Conservation (phyloP, 192 early-diverging fungal genomes). For the Dimargaris xerosporica region DNA sequence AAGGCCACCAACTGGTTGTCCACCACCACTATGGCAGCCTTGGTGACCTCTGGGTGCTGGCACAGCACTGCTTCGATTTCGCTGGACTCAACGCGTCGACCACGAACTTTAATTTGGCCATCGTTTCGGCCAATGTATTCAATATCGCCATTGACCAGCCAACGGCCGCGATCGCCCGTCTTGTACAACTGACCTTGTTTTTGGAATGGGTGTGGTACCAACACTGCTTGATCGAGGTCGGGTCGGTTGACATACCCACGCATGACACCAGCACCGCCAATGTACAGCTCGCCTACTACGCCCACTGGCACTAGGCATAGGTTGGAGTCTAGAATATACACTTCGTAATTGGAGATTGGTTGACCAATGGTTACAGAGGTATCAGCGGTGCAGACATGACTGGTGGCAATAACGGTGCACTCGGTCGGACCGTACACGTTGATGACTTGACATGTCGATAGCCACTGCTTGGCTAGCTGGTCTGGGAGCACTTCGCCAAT, state of each 20-base stretch:
- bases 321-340: slow-evolving; percentile 11
- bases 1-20: slow-evolving; percentile 17
- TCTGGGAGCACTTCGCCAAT: slow-evolving; percentile 1
- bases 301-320: slow-evolving; percentile 17
- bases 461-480: neutral
- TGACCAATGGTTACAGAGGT: neutral
- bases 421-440: slow-evolving; percentile 7
- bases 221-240: neutral
- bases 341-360: neutral
- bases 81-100: neutral
- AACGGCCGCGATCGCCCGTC: slow-evolving; percentile 4
- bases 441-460: neutral
- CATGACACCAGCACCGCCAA: slow-evolving; percentile 11
- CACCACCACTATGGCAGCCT: slow-evolving; percentile 15
- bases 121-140: neutral
- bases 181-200: neutral
- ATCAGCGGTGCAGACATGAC: neutral
- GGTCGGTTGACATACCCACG: slow-evolving; percentile 2
- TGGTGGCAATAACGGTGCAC: neutral
- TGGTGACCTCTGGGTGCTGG: slow-evolving; percentile 12
- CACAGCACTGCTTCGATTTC: slow-evolving; percentile 3
- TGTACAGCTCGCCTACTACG: slow-evolving; percentile 21
- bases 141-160: neutral
- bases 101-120: slow-evolving; percentile 7
- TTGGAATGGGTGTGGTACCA: neutral